Base-by-base conservation (phyloP, 2,329 filamentous ascomycete genomes). In the Periconia sp. region DNA sequence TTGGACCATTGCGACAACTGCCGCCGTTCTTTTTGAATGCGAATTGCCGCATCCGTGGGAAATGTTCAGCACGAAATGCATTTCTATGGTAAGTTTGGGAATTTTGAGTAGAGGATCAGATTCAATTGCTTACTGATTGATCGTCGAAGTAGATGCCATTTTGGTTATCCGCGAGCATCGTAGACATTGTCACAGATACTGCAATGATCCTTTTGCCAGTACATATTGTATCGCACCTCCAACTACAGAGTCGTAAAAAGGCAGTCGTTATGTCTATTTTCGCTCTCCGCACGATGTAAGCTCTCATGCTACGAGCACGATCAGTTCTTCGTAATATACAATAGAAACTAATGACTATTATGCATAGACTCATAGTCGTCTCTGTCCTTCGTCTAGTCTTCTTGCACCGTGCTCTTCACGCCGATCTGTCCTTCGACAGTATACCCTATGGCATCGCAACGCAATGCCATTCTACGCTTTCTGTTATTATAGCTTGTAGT, bases 41-140 rank as follows among this genome's bases (percentile, higher is more conserved):
- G 48, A 46, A 5, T 37, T 63, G 32, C 60, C 61, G 3, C 48
- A 29, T 12, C 60, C 61, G 7, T 63, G 61, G 61, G 43, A 51
- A 17, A 46, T 56, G 15, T 54, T 50, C 46, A 51, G 39, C 1
- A 51, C 54, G 4, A 54, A 53, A 37, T 66, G 61, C 29, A 57
- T 61, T 15, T 42, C 56, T 7, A 19, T 57, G 38, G 63, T 63
- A 43, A 38, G 50, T 44, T 31, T 8, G 12, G n/a, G n/a, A n/a
- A n/a, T n/a, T n/a, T n/a, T n/a, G n/a, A n/a, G n/a, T 22, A 12
- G 9, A 13, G 8, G 1, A 1, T n/a, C n/a, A n/a, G n/a, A n/a
- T n/a, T n/a, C 10, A 10, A 36, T 17, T 11, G 12, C 21, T 5
- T 19, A 44, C 21, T 26, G 4, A 26, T n/a, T n/a, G n/a, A n/a